Percentiles rank a stretch among this genome's conserved stretches.
Conservation (phyloP, 331 rosid species). For the Quercus phellos region DNA sequence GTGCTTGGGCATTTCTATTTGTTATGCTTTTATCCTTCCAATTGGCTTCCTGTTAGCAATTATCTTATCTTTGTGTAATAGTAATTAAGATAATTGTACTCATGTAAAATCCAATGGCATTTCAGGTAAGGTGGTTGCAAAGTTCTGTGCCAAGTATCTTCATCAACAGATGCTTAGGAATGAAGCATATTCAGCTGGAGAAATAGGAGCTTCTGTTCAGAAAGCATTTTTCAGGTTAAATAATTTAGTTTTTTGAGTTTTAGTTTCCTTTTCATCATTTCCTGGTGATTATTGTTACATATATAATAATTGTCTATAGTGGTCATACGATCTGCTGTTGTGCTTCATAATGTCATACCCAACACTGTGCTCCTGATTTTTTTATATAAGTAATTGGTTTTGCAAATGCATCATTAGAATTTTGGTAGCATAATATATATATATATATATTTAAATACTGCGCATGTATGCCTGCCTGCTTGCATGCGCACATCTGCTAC, state of each 20-base stretch:
- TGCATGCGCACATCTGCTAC: neutral
- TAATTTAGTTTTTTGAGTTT: neutral
- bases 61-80: neutral
- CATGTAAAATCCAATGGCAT: slow-evolving; percentile 24
- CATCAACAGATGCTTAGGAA: slow-evolving; percentile 81
- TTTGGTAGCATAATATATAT: neutral
- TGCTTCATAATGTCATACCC: neutral
- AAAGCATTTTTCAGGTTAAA: slow-evolving; percentile 79
- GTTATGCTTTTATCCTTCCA: too few species aligned
- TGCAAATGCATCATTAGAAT: neutral
- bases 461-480: too few species aligned
- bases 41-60: neutral
- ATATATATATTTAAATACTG: too few species aligned
- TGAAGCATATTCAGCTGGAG: slow-evolving; percentile 69
- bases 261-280: neutral
- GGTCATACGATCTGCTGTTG: neutral
- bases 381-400: neutral
- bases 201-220: slow-evolving; percentile 70
- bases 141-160: slow-evolving; percentile 90
- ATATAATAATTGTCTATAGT: neutral
- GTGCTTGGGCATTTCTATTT: neutral
- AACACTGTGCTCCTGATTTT: neutral
- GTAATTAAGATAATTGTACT: slow-evolving; percentile 17
- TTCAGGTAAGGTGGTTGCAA: slow-evolving; percentile 96
- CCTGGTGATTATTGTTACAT: neutral